phyloP scores from a whole-genome alignment of 139 green algal genomes.

The Nannochloris sp. region DNA sequence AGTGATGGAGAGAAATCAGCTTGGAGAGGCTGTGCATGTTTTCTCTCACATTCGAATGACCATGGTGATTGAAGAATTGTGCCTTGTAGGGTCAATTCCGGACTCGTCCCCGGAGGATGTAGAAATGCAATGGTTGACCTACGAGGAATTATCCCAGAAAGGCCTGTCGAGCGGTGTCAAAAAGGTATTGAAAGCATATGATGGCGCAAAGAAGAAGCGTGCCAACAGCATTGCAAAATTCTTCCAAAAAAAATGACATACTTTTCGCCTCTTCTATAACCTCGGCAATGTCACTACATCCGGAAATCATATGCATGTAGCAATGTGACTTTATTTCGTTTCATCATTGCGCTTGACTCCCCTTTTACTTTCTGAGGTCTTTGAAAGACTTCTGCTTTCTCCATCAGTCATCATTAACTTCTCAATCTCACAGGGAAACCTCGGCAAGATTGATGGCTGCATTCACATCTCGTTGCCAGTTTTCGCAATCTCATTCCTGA shows the following conservation, averaged over 20 bases:
- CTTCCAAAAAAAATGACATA: neutral
- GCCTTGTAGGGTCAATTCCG: conserved; percentile 20
- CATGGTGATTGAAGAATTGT: conserved; percentile 36
- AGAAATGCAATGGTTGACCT: conserved; percentile 29
- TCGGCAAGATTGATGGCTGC: too few relatives aligned
- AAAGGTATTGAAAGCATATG: conserved; percentile 33
- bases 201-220: neutral
- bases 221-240: conserved; percentile 6
- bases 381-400: too few relatives aligned
- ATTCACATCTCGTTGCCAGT: too few relatives aligned
- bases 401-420: too few relatives aligned
- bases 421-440: too few relatives aligned
- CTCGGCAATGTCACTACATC: too few relatives aligned
- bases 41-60: conserved; percentile 66
- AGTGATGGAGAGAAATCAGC: conserved; percentile 21
- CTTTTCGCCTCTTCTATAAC: too few relatives aligned
- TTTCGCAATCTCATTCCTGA: too few relatives aligned
- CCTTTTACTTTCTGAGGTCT: too few relatives aligned
- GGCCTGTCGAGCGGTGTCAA: conserved; percentile 41
- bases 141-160: conserved; percentile 16
- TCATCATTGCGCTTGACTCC: too few relatives aligned
- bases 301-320: too few relatives aligned
- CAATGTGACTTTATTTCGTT: too few relatives aligned
- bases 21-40: conserved; percentile 43
- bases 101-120: neutral